These are phyloP conservation scores for Arthrobotrys megalospora DNA, from an alignment of 2,329 filamentous ascomycete genomes.

Conservation along the genomic window DNA sequence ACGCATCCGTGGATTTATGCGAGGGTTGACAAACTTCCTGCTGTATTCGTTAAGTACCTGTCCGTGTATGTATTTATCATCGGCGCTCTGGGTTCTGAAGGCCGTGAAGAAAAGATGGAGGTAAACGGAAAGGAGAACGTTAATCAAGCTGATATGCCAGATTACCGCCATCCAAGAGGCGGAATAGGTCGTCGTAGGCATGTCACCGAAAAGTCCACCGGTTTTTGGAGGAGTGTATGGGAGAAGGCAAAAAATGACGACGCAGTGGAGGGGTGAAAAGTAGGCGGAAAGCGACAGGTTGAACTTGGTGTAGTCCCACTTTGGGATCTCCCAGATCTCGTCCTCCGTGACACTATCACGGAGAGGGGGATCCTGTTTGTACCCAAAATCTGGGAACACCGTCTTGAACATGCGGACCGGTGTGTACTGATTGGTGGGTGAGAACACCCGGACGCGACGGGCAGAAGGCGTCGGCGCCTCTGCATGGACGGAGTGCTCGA, in stretches of 20 bases:
- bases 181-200: slow-evolving; percentile 73
- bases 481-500: slow-evolving; percentile 81
- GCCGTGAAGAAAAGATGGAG: slow-evolving; percentile 80
- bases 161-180: slow-evolving; percentile 86
- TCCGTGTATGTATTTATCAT: slow-evolving; percentile 85
- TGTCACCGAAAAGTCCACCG: slow-evolving; percentile 34
- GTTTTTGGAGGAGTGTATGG: slow-evolving; percentile 72
- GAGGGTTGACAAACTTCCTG: slow-evolving; percentile 92
- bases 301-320: slow-evolving; percentile 94
- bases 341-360: slow-evolving; percentile 80
- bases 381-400: slow-evolving; percentile 73
- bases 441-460: slow-evolving; percentile 88
- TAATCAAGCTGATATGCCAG: slow-evolving; percentile 83
- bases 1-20: slow-evolving; percentile 73
- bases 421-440: slow-evolving; percentile 82
- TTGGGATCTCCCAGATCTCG: slow-evolving; percentile 93
- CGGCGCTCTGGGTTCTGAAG: slow-evolving; percentile 88
- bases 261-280: slow-evolving; percentile 93
- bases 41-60: slow-evolving; percentile 97
- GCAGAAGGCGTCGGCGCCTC: slow-evolving; percentile 85
- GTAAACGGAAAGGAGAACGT: slow-evolving; percentile 81
- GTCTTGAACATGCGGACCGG: slow-evolving; percentile 82
- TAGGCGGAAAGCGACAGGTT: slow-evolving; percentile 86
- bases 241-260: slow-evolving; percentile 89
- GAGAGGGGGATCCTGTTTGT: slow-evolving; percentile 66